Evolutionary conservation across 2,329 filamentous ascomycete species (phyloP).

Genomic region (Microcera coccophila): DNA sequence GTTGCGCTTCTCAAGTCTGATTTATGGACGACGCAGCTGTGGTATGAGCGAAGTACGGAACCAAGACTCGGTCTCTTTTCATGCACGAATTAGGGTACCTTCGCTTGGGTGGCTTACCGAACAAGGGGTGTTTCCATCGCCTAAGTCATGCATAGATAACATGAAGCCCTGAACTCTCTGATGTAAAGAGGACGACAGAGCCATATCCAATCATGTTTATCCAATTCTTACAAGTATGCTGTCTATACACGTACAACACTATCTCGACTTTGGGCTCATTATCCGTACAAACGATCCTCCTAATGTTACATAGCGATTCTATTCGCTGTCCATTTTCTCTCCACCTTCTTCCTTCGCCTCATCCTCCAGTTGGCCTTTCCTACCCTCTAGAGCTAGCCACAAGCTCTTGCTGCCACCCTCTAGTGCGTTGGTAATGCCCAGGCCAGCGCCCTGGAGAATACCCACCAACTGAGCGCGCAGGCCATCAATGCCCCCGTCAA

Average conservation of each 20-base stretch:
- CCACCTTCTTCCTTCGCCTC: conserved; percentile 21
- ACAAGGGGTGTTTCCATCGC: no score
- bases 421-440: conserved; percentile 71
- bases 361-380: conserved; percentile 76
- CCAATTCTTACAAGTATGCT: conserved; percentile 10
- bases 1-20: no score
- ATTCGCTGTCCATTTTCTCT: conserved; percentile 15
- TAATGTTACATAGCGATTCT: background rate
- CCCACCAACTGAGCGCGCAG: conserved; percentile 76
- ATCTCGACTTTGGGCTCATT: background rate
- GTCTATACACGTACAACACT: conserved; percentile 26
- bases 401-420: conserved; percentile 77
- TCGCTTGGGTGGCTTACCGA: no score
- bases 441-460: conserved; percentile 75
- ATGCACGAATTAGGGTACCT: no score
- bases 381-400: conserved; percentile 83
- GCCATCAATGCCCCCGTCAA: conserved; percentile 76
- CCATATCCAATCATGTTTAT: conserved; percentile 2
- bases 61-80: no score
- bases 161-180: no score
- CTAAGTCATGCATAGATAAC: no score
- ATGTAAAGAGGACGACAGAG: background rate
- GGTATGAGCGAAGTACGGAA: no score
- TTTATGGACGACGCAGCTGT: no score
- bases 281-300: background rate